Percentiles rank a stretch among this genome's conserved stretches.
These are phyloP conservation scores for Aspergillus amoenus DNA, from an alignment of 2,329 filamentous ascomycete genomes.

Conservation along the genomic window DNA sequence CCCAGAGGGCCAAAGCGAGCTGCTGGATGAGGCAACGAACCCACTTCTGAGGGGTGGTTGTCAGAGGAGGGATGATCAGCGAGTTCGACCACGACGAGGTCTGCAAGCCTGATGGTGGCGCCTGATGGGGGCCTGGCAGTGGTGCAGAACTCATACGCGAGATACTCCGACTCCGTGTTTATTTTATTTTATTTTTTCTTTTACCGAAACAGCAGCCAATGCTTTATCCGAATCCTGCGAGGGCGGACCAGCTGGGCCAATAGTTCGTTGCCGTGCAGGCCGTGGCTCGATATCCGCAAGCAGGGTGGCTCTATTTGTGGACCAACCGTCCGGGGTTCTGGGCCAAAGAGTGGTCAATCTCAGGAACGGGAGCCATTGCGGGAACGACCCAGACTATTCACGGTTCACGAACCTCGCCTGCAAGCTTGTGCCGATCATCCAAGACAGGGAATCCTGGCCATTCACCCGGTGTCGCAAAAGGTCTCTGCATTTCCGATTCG, in stretches of 20 bases:
- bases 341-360: constrained; percentile 2
- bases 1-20: not conserved
- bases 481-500: not conserved
- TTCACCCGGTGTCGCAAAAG: not conserved
- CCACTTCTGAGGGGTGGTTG: not conserved
- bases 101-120: not conserved
- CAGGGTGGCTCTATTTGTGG: constrained; percentile 3
- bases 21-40: constrained; percentile 3
- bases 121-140: not conserved
- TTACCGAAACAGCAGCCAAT: not conserved
- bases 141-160: not conserved
- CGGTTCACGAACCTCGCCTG: constrained; percentile 1
- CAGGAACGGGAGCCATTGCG: constrained; percentile 5
- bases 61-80: not conserved
- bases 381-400: not conserved
- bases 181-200: not conserved
- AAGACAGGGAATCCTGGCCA: not conserved
- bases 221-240: constrained; percentile 4
- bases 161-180: constrained; percentile 4
- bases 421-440: constrained; percentile 8
- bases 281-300: not conserved
- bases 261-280: not conserved
- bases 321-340: constrained; percentile 4
- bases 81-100: not conserved
- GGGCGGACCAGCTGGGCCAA: not conserved